These are phyloP conservation scores for Penicillium samsonianum DNA, from an alignment of 495 filamentous ascomycete genomes.

Conservation along the genomic window DNA sequence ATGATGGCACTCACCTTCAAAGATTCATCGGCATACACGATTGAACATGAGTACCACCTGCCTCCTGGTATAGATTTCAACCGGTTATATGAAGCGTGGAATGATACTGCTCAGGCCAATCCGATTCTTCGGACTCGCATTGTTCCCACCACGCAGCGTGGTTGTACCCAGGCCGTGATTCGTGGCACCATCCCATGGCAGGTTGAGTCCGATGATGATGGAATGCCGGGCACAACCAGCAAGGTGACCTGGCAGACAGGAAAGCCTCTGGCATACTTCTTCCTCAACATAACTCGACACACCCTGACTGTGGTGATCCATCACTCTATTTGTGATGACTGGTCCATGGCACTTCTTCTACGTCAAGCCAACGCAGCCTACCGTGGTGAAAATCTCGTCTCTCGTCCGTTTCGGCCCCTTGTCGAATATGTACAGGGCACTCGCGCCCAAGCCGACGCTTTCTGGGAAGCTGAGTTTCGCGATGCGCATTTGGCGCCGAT, in stretches of 20 bases:
- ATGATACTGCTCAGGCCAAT: slow-evolving; percentile 29
- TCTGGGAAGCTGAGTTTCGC: slow-evolving; percentile 12
- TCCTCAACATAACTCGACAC: slow-evolving; percentile 1
- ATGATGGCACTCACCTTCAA: slow-evolving; percentile 54
- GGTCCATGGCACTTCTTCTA: slow-evolving; percentile 19
- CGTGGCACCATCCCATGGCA: slow-evolving; percentile 34
- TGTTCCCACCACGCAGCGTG: slow-evolving; percentile 32
- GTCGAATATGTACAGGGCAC: slow-evolving; percentile 17
- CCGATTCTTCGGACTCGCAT: slow-evolving; percentile 49
- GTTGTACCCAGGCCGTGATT: slow-evolving; percentile 46
- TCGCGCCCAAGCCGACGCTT: neutral
- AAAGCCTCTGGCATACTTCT: slow-evolving; percentile 10
- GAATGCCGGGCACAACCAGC: neutral
- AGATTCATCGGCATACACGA: slow-evolving; percentile 37
- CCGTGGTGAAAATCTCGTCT: slow-evolving; percentile 1
- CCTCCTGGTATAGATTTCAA: slow-evolving; percentile 32
- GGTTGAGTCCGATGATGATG: slow-evolving; percentile 5
- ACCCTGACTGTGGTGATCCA: slow-evolving; percentile 14
- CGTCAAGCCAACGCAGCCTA: slow-evolving; percentile 18
- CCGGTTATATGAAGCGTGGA: slow-evolving; percentile 45
- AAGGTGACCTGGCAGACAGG: slow-evolving; percentile 6
- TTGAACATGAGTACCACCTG: slow-evolving; percentile 37
- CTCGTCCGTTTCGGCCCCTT: slow-evolving; percentile 20
- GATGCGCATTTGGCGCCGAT: slow-evolving; percentile 4
- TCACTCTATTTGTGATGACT: slow-evolving; percentile 22